phyloP scores from a whole-genome alignment of 805 yeast species.

The Priceomyces haplophilus region DNA sequence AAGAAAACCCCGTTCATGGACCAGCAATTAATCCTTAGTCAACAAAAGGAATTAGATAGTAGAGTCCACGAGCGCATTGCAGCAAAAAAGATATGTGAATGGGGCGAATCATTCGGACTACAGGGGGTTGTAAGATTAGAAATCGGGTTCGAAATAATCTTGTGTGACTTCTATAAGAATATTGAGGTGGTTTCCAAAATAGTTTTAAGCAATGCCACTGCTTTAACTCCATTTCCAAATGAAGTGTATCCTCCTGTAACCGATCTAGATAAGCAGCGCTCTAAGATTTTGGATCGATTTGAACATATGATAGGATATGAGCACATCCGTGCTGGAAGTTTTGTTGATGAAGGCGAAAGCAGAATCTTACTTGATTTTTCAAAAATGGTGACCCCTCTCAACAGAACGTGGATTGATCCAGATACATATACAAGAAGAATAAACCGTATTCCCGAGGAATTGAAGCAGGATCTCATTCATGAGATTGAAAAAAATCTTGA shows the following conservation, averaged over 20 bases:
- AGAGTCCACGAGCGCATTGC: slow-evolving; percentile 38
- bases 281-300: slow-evolving; percentile 20
- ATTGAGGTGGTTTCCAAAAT: slow-evolving; percentile 46
- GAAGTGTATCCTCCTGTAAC: slow-evolving; percentile 3
- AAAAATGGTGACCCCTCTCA: slow-evolving; percentile 51
- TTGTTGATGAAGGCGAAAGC: slow-evolving; percentile 47
- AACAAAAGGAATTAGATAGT: slow-evolving; percentile 19
- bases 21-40: slow-evolving; percentile 28
- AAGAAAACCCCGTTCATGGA: slow-evolving; percentile 65
- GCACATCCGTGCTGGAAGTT: slow-evolving; percentile 43
- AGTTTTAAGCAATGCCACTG: slow-evolving; percentile 35
- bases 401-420: slow-evolving; percentile 46
- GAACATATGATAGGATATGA: slow-evolving; percentile 41
- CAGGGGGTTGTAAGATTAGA: slow-evolving; percentile 61
- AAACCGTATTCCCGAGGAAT: slow-evolving; percentile 1
- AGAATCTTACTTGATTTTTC: slow-evolving; percentile 52
- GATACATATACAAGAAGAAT: slow-evolving; percentile 40
- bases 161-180: slow-evolving; percentile 57
- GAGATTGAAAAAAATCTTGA: slow-evolving; percentile 3
- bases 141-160: slow-evolving; percentile 57
- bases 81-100: slow-evolving; percentile 51
- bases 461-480: slow-evolving; percentile 4
- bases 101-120: slow-evolving; percentile 53
- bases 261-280: slow-evolving; percentile 12
- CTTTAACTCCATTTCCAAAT: slow-evolving; percentile 38